Base-by-base conservation (phyloP, 257 asterid species). In the Nicotiana paniculata region DNA sequence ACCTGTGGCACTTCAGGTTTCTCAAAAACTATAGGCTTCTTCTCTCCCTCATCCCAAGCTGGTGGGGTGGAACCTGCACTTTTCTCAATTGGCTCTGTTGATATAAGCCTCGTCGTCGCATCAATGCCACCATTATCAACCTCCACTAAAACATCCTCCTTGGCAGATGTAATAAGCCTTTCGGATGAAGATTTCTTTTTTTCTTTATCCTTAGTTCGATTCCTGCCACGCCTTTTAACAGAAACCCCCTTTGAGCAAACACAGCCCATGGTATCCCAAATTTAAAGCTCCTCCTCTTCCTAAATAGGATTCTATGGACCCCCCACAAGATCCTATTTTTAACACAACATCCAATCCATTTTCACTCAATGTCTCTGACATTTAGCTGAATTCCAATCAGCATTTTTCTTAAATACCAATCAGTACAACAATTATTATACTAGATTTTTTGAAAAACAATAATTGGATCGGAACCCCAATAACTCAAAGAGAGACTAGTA, bases 181-280 rank as follows among this genome's bases (percentile, higher is more conserved):
- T 89, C 92, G 2, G 97, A 89, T 0, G 95, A 86, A 4, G 89
- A 82, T 85, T 86, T 91, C 84, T 92, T 91, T 4, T 83, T 85
- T 51, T 85, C 90, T 84, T 83, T 91, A 88, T 88, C 89, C 87
- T 88, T 90, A 10, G 78, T 77, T 75, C 80, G 85, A 84, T 75
- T 80, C 81, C 81, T 85, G 58, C 85, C 88, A 91, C 78, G 88
- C 90, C 32, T 86, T 82, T 15, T 69, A 21, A 48, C 46, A 57
- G 85, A 58, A 77, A 82, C 88, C 66, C 93, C 96, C 88, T 95
- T 95, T 35, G 97, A 90, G 88, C 93, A 95, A 88, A 91, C 84
- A 84, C 98, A 95, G 51, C 98, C 98, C 97, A 95, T 93, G 35
- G 83, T 85, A 70, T 81, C 30, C 39, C 82, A 81, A 63, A 84